Base-by-base conservation (phyloP, 2,329 filamentous ascomycete species). In the Magnaporthiopsis rhizophila region DNA sequence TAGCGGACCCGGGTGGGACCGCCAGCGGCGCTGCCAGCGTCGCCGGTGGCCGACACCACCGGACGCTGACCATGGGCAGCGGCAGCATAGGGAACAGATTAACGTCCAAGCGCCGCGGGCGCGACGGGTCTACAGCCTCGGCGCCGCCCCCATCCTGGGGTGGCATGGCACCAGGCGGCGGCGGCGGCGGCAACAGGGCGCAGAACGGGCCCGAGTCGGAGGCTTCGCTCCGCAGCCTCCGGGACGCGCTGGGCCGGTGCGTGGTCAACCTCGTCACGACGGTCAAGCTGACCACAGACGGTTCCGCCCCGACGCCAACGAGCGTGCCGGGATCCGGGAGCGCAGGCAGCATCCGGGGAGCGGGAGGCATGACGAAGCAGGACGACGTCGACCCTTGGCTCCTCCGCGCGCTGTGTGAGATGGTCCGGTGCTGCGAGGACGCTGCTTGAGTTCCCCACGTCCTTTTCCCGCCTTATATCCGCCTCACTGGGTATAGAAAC, bases 191-290 rank as follows among this genome's bases (percentile, higher is more conserved):
- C 24, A 4, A 6, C 57, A 58, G 45, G 30, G 26, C 36, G 15
- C 32, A 63, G 8, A 56, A 58, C 24, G 62, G 28, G 3, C 28
- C 53, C 21, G 53, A 58, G 53, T 57, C 28, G 5, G 53, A 34
- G 18, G 72, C 76, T 13, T 56, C 65, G 0, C 72, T 81, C 62
- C 73, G 75, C 18, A 78, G 80, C 30, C 74, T 87, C 1, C 81
- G 82, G 38, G 71, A 76, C 0, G 83, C 81, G 0, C 73, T 87
- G 24, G 74, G 79, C 58, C 76, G 74, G 58, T 86, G 83, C 69
- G 80, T 86, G 65, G 76, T 76, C 2, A 72, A 80, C 21, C 73
- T 86, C 2, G 78, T 86, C 0, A 74, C 78, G 3, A 84, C 83
- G 5, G 77, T 85, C 64, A 75, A 75, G 64, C 66, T 67, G 36